phyloP scores from a whole-genome alignment of 2,329 filamentous ascomycete genomes.

The Hypoxylon sp. region DNA sequence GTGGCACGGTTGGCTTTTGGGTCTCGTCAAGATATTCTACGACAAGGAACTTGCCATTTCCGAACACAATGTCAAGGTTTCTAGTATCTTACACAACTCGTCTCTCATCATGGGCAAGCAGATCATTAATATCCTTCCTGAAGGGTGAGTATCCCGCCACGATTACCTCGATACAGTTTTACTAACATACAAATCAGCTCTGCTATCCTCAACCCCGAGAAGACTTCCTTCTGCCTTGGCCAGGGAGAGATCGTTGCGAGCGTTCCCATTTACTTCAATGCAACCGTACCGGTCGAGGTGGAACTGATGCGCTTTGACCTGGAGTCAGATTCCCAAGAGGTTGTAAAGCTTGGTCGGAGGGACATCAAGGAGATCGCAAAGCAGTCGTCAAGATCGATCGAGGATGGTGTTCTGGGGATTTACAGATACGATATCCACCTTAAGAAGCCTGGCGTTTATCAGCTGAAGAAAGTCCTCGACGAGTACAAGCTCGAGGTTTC shows the following conservation, averaged over 20 bases:
- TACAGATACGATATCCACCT: slow-evolving; percentile 76
- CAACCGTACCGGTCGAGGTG: slow-evolving; percentile 86
- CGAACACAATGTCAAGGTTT: slow-evolving; percentile 90
- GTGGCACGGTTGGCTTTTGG: slow-evolving; percentile 75
- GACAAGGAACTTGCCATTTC: slow-evolving; percentile 92
- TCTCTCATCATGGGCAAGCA: slow-evolving; percentile 95
- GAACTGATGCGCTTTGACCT: slow-evolving; percentile 90
- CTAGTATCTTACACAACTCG: slow-evolving; percentile 86
- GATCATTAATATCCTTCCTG: slow-evolving; percentile 96
- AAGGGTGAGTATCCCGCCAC: slow-evolving; percentile 67
- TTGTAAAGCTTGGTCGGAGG: slow-evolving; percentile 75
- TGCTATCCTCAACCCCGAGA: slow-evolving; percentile 84
- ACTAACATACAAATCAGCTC: slow-evolving; percentile 62
- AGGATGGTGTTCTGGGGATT: slow-evolving; percentile 67
- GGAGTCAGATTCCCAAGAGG: slow-evolving; percentile 81
- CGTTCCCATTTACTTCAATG: slow-evolving; percentile 91
- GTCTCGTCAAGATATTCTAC: slow-evolving; percentile 81
- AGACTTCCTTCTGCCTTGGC: slow-evolving; percentile 82
- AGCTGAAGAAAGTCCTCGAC: slow-evolving; percentile 84
- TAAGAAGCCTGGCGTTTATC: slow-evolving; percentile 89
- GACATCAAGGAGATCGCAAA: slow-evolving; percentile 80
- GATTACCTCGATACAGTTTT: slow-evolving; percentile 3
- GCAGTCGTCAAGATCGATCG: slow-evolving; percentile 70
- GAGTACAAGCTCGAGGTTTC: slow-evolving; percentile 94
- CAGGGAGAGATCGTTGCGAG: slow-evolving; percentile 66